Evolutionary conservation across 768 basidiomycete species (phyloP).

Genomic region (Termitomyces bulborhizus): DNA sequence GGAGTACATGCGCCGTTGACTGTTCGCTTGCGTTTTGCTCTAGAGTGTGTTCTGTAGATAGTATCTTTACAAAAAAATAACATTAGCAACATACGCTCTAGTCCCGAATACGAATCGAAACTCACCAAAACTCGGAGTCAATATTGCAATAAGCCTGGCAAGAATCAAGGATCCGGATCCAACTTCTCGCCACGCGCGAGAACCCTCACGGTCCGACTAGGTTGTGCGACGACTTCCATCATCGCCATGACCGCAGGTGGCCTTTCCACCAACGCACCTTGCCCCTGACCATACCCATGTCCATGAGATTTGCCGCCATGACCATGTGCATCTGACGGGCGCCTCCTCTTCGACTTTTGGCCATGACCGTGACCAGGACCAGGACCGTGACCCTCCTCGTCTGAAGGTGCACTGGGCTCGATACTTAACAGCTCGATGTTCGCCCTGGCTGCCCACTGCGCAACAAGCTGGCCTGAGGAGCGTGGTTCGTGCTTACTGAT

Average conservation of each 20-base stretch:
- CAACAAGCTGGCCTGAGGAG: slow-evolving; percentile 55
- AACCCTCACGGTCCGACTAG: slow-evolving; percentile 70
- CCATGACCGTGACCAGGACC: neutral
- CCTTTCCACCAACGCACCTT: slow-evolving; percentile 59
- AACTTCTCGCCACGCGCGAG: slow-evolving; percentile 83
- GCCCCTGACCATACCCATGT: slow-evolving; percentile 4
- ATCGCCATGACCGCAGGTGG: slow-evolving; percentile 75
- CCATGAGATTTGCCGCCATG: neutral
- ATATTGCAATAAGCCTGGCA: neutral
- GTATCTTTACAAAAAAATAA: neutral
- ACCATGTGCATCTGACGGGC: neutral
- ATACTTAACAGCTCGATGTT: slow-evolving; percentile 54
- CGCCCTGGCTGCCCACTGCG: slow-evolving; percentile 62
- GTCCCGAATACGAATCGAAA: neutral
- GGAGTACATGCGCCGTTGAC: neutral
- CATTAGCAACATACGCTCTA: neutral
- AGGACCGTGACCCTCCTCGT: slow-evolving; percentile 13
- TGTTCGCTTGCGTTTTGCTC: neutral
- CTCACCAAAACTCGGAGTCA: slow-evolving; percentile 1
- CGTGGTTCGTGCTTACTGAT: slow-evolving; percentile 59
- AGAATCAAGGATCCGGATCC: slow-evolving; percentile 35
- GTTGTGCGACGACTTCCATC: slow-evolving; percentile 73
- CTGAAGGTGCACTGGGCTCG: slow-evolving; percentile 33
- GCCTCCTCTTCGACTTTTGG: neutral
- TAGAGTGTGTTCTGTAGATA: slow-evolving; percentile 2